Percentiles rank a stretch among this genome's conserved stretches.
phyloP scores from a whole-genome alignment of 176 grass and related monocot species.

The Carex littledalei region DNA sequence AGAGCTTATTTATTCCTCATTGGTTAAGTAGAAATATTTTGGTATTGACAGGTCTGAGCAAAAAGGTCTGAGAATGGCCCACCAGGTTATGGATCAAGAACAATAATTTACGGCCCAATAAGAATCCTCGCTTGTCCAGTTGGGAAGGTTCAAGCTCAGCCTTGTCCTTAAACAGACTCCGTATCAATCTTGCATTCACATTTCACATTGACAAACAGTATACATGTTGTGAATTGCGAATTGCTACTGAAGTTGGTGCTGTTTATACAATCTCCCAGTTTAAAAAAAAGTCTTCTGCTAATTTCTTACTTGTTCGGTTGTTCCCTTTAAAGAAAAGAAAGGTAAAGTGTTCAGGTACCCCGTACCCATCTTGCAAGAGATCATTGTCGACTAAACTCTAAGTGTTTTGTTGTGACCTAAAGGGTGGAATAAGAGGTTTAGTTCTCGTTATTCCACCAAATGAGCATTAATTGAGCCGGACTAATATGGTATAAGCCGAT shows the following conservation, averaged over 20 bases:
- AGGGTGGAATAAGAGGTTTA: no score
- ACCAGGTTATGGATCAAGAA: neutral
- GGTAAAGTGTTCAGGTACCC: neutral
- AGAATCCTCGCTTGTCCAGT: neutral
- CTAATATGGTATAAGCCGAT: no score
- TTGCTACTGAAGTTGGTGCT: neutral
- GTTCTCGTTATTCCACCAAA: no score
- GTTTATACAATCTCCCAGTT: neutral
- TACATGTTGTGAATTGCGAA: neutral
- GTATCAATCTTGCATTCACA: neutral
- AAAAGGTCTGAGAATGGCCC: neutral
- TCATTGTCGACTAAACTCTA: no score
- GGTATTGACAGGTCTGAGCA: neutral
- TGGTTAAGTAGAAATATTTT: neutral
- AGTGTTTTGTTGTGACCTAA: no score
- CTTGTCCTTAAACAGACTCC: neutral
- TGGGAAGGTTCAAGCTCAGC: neutral
- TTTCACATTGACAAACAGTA: neutral
- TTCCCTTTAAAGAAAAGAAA: neutral
- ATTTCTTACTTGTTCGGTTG: neutral
- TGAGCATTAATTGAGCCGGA: no score
- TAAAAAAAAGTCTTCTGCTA: neutral
- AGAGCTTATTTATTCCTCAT: neutral
- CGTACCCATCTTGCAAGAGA: no score
- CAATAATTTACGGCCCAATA: neutral